Evolutionary conservation across 169 alveolate genomes (phyloP), one percentile per base, ranked within the genome.

Genomic region (Plasmodium vinckei): DNA sequence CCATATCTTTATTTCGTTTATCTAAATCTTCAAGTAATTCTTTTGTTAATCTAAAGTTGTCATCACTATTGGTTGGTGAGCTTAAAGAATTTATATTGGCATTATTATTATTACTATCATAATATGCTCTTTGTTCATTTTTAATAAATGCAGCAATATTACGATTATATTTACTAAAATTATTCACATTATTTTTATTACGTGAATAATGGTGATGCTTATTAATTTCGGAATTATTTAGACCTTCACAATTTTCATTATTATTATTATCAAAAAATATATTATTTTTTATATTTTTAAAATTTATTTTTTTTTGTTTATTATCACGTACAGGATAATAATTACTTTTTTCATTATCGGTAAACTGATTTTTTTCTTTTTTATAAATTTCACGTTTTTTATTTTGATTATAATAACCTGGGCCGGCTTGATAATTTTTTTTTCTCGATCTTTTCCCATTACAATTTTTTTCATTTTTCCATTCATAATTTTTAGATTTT

Each of bases 21-120:
- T 77, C 51, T 9, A 77, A 56, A 51, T 56, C 88, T 13, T 77
- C 77, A 21, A 77, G 59, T 23, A 77, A 42, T 51, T 77, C 88
- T 51, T 77, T 77, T 51, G 88, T 77, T 46, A 77, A 42, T 44
- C 88, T 77, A 13, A 77, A 51, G 19, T 49, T 65, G 21, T n/a
- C 17, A n/a, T 46, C 15, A 19, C 6, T 68, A 59, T 46, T 68
- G 6, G 13, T 49, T 21, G n/a, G 39, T 9, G 19, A 12, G 23
- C 44, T 71, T n/a, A 21, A 9, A 49, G 23, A 21, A 21, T 51
- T n/a, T 47, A 46, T 64, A 70, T 7, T 13, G 49, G 65, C 51
- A 25, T 68, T 49, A 10, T 57, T 57, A 25, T 68, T 49, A 10
- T 57, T 57, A 21, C 33, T 46, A 19, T 69, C 77, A 69, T 69